Base-by-base conservation (phyloP, 1,284 basidiomycete genomes). In the Ustilago sp. region DNA sequence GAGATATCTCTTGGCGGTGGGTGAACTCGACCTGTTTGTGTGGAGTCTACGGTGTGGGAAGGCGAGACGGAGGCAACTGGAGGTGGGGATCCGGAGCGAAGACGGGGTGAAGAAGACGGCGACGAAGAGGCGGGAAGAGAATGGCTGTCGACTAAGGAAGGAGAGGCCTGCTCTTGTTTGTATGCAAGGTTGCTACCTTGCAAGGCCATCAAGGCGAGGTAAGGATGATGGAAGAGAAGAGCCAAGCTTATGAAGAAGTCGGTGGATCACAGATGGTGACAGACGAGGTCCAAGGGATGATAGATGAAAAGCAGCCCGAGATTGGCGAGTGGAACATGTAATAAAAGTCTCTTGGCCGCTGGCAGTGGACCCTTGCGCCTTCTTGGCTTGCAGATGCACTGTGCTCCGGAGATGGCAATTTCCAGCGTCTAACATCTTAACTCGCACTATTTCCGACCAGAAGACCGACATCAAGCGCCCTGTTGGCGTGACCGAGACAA, bases 131-230 rank as follows among this genome's bases (percentile, higher is more conserved):
- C 23, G 36, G 51, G 41, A 28, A 51, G 38, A 56, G 51, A 39
- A 15, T 53, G 52, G 45, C n/a, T 45, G 47, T 54, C 4, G 38
- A 50, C n/a, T 8, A 35, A 7, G 32, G 60, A 57, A 23, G 45
- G 17, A 38, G 63, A 51, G 51, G 51, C 57, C 58, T 63, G 64
- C 60, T 73, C 70, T 63, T 68, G 64, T 64, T 54, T 58, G 48
- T 63, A 19, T 59, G 64, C 41, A 51, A 55, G 56, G 9, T 15
- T 31, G 17, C 23, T 39, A 12, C 32, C 47, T 56, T 59, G 61
- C 64, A 66, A 63, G 58, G 60, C 64, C 70, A 73, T 73, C 64
- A 73, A 73, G 64, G 64, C 70, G 53, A 61, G 35, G 50, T 8
- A 2, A 17, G 19, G 54, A 43, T 51, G 53, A 35, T 60, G 58